Evolutionary conservation across 768 basidiomycete species (phyloP).

Genomic region (Pleurotus giganteus): DNA sequence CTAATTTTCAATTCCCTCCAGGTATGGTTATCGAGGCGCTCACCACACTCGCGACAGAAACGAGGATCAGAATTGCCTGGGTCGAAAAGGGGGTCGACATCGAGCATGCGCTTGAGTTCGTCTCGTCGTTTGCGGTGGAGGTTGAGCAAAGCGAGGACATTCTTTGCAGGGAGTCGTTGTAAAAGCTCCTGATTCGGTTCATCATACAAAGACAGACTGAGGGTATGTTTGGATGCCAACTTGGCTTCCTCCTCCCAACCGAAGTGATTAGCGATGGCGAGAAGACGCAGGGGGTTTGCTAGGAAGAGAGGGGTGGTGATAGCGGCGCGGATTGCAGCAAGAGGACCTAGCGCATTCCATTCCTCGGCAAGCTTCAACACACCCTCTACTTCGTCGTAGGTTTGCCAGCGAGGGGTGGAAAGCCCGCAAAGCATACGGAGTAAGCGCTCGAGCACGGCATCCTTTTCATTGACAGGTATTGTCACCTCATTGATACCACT

Average conservation of each 20-base stretch:
- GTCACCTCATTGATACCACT: conserved; percentile 3
- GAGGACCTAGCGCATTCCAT: conserved; percentile 44
- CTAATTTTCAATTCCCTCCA: conserved; percentile 40
- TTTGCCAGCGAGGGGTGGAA: conserved; percentile 36
- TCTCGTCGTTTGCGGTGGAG: conserved; percentile 41
- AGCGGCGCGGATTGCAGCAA: conserved; percentile 39
- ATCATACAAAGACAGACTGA: conserved; percentile 36
- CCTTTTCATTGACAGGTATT: conserved; percentile 30
- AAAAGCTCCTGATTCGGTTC: conserved; percentile 30
- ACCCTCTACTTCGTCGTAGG: conserved; percentile 37
- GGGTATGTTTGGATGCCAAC: conserved; percentile 38
- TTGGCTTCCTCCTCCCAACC: conserved; percentile 45
- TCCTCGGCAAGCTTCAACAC: conserved; percentile 40
- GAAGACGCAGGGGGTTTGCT: conserved; percentile 44
- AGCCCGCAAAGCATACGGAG: conserved; percentile 41
- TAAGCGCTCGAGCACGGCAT: conserved; percentile 34
- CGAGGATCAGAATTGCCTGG: conserved; percentile 32
- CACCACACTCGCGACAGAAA: conserved; percentile 30
- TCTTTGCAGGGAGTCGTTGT: conserved; percentile 28
- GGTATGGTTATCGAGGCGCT: conserved; percentile 30
- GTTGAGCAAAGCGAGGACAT: conserved; percentile 35
- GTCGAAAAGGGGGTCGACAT: conserved; percentile 33
- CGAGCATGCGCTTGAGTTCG: conserved; percentile 31
- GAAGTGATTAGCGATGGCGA: conserved; percentile 41
- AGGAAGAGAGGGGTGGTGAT: conserved; percentile 41